Percentiles rank a stretch among this genome's conserved stretches.
Evolutionary conservation across 2,329 filamentous ascomycete species (phyloP).

Genomic region (Calycina herbarum): DNA sequence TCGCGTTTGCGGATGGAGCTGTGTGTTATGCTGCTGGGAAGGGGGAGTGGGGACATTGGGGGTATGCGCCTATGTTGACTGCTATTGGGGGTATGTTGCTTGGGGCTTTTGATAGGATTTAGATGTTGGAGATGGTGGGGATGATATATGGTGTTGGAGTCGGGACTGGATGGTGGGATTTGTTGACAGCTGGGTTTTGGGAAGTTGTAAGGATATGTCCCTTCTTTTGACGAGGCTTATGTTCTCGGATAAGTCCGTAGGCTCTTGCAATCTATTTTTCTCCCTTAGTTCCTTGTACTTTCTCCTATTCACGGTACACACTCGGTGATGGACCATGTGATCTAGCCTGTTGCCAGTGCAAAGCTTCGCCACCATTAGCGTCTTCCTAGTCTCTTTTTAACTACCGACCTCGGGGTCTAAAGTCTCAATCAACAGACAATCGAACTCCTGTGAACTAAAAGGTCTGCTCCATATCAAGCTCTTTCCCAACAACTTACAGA

Average conservation of each 20-base stretch:
- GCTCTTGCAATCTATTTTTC: no score
- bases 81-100: slow-evolving; percentile 34
- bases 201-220: background rate
- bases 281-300: no score
- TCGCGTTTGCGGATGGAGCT: slow-evolving; percentile 48
- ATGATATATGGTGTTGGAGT: background rate
- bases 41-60: slow-evolving; percentile 51
- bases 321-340: no score
- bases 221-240: background rate
- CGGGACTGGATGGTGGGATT: background rate
- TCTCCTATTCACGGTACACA: no score
- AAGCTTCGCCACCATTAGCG: no score
- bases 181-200: background rate
- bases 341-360: no score
- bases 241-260: background rate
- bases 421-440: no score
- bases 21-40: slow-evolving; percentile 43
- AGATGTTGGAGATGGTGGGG: background rate
- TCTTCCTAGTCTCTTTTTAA: no score
- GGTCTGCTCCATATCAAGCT: no score
- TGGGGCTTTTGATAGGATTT: background rate
- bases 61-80: slow-evolving; percentile 45
- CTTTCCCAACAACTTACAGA: no score
- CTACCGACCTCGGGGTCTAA: no score
- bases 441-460: no score